Evolutionary conservation across 257 asterid species (phyloP).

Genomic region (Avicennia marina): DNA sequence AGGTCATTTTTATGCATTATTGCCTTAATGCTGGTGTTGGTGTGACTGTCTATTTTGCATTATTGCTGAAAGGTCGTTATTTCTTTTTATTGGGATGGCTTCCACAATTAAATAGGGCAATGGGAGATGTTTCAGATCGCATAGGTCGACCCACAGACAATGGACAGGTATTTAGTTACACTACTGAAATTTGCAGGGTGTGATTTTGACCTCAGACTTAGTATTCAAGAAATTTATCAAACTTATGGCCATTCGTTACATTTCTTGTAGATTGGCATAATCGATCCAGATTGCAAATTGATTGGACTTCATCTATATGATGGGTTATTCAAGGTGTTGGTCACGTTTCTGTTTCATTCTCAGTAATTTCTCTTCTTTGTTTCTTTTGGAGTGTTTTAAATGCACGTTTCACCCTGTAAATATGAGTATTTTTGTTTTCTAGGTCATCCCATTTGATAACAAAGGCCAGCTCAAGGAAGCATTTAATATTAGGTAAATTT

Average conservation of each 20-base stretch:
- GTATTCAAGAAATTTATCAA: background rate
- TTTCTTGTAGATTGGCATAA: constrained; percentile 55
- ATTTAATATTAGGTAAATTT: constrained; percentile 60
- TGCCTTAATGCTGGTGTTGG: background rate
- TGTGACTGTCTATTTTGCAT: background rate
- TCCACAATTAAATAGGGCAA: constrained; percentile 44
- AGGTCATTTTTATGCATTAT: no score
- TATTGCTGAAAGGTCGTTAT: background rate
- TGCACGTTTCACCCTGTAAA: background rate
- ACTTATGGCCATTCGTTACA: background rate
- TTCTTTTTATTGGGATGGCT: constrained; percentile 6
- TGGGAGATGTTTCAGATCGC: constrained; percentile 90
- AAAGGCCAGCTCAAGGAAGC: constrained; percentile 85
- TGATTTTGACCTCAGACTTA: background rate
- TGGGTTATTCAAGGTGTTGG: constrained; percentile 66
- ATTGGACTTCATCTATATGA: constrained; percentile 76
- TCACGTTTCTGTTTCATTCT: background rate
- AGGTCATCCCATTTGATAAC: constrained; percentile 82
- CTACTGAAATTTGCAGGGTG: background rate
- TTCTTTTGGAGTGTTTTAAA: background rate
- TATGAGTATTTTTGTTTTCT: constrained; percentile 7
- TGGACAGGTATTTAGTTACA: constrained; percentile 54
- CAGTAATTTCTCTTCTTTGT: background rate
- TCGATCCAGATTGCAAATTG: constrained; percentile 81
- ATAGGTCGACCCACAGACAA: constrained; percentile 76